Evolutionary conservation across 108 stramenopile species (phyloP).

Genomic region (Aurantiochytrium sp.): DNA sequence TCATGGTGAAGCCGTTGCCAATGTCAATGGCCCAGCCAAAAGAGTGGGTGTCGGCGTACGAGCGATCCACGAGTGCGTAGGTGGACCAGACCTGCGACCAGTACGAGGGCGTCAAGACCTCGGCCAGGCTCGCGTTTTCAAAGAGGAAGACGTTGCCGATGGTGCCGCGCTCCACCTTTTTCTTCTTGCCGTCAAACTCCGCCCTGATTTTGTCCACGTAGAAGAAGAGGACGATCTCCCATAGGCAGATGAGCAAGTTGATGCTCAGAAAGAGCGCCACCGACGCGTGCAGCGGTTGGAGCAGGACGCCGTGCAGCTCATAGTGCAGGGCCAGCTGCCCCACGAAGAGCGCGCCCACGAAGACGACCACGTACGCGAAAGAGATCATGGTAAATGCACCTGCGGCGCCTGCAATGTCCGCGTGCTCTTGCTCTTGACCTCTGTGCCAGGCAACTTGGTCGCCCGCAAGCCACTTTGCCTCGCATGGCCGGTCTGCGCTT

Average conservation of each 20-base stretch:
- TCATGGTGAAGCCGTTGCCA: slow-evolving; percentile 48
- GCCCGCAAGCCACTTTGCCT: too few relatives aligned
- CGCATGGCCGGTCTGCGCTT: too few relatives aligned
- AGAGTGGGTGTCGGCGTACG: slow-evolving; percentile 40
- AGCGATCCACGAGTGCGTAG: slow-evolving; percentile 49
- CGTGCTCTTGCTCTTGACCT: too few relatives aligned
- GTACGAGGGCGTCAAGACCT: slow-evolving; percentile 41
- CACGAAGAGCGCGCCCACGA: neutral
- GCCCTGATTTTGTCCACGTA: slow-evolving; percentile 35
- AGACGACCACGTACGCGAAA: neutral
- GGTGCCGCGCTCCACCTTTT: slow-evolving; percentile 37
- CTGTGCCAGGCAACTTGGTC: too few relatives aligned
- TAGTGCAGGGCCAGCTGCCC: neutral
- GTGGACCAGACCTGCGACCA: slow-evolving; percentile 49
- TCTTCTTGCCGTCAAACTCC: slow-evolving; percentile 23
- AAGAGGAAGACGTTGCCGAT: slow-evolving; percentile 30
- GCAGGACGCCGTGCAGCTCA: neutral
- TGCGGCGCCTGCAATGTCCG: too few relatives aligned
- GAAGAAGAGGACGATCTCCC: slow-evolving; percentile 51
- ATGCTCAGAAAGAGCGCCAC: slow-evolving; percentile 40
- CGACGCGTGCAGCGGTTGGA: neutral
- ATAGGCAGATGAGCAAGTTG: slow-evolving; percentile 49
- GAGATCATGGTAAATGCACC: neutral
- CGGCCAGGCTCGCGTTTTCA: neutral
- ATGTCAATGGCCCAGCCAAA: slow-evolving; percentile 51